Percentiles rank a stretch among this genome's conserved stretches.
Conservation (phyloP, 371 early-diverging fungal species). For the Mortierella sp. region DNA sequence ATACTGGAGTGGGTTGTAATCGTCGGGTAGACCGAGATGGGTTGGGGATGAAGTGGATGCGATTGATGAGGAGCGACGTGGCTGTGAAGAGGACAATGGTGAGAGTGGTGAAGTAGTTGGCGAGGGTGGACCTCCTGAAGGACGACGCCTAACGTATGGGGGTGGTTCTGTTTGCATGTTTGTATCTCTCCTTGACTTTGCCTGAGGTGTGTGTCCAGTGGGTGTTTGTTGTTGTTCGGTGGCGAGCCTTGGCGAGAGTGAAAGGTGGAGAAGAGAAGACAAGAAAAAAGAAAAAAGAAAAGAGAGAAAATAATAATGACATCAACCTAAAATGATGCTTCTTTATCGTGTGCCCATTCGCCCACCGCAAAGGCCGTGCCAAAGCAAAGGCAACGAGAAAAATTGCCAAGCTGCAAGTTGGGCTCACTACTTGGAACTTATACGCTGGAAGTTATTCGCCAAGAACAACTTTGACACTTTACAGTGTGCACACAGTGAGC, state of each 20-base stretch:
- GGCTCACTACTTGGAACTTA: not conserved
- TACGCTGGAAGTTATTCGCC: not conserved
- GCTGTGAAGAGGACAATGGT: slow-evolving; percentile 15
- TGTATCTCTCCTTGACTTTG: not conserved
- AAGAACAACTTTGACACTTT: slow-evolving; percentile 1
- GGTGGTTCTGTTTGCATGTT: slow-evolving; percentile 25
- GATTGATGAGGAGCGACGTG: slow-evolving; percentile 27
- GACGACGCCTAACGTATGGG: slow-evolving; percentile 31
- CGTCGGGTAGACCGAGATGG: slow-evolving; percentile 38
- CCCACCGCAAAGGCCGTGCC: not conserved
- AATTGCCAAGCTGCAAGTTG: not conserved
- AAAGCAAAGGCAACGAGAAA: not conserved
- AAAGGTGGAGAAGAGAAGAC: not conserved
- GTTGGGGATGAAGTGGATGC: slow-evolving; percentile 36
- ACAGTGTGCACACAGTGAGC: not conserved
- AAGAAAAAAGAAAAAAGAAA: slow-evolving; percentile 9
- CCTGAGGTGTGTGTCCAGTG: slow-evolving; percentile 6
- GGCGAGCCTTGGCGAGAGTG: not conserved
- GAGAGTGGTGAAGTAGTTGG: slow-evolving; percentile 26
- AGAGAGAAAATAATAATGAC: not conserved
- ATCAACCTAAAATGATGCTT: not conserved
- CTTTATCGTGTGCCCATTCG: not conserved
- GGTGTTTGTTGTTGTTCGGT: slow-evolving; percentile 8
- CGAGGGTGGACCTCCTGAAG: slow-evolving; percentile 11
- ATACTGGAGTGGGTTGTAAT: slow-evolving; percentile 56